Conservation (phyloP, 2,329 filamentous ascomycete genomes). For the Keithomyces neogunnii region DNA sequence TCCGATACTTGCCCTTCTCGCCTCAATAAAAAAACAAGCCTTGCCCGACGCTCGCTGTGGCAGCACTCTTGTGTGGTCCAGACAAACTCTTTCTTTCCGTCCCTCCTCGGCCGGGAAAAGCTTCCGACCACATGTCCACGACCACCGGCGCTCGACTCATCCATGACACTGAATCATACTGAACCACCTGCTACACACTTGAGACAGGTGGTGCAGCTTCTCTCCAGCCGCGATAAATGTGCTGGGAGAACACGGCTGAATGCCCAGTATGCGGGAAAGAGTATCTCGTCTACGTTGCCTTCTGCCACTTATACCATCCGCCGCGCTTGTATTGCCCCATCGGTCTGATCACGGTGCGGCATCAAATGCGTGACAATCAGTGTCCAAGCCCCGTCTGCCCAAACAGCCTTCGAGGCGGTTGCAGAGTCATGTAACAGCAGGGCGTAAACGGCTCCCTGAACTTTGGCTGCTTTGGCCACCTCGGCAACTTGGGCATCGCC, state of each 20-base stretch:
- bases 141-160: neutral
- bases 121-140: neutral
- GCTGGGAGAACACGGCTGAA: conserved; percentile 46
- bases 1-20: neutral
- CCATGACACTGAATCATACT: conserved; percentile 4
- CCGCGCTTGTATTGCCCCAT: conserved; percentile 38
- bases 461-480: too few species aligned
- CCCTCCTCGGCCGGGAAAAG: neutral
- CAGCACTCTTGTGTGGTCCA: neutral
- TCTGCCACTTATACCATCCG: conserved; percentile 43
- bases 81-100: neutral
- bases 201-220: conserved; percentile 2
- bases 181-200: neutral
- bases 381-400: conserved; percentile 53
- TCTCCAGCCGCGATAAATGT: conserved; percentile 41
- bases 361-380: conserved; percentile 42
- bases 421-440: conserved; percentile 39
- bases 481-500: too few species aligned
- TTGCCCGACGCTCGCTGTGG: neutral
- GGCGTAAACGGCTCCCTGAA: neutral
- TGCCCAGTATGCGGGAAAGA: conserved; percentile 53
- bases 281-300: conserved; percentile 50
- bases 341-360: conserved; percentile 28
- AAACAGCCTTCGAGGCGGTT: conserved; percentile 48
- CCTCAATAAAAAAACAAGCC: too few species aligned